Evolutionary conservation across 371 early-diverging fungal genomes (phyloP).

Genomic region (Actinomortierella wolfii): DNA sequence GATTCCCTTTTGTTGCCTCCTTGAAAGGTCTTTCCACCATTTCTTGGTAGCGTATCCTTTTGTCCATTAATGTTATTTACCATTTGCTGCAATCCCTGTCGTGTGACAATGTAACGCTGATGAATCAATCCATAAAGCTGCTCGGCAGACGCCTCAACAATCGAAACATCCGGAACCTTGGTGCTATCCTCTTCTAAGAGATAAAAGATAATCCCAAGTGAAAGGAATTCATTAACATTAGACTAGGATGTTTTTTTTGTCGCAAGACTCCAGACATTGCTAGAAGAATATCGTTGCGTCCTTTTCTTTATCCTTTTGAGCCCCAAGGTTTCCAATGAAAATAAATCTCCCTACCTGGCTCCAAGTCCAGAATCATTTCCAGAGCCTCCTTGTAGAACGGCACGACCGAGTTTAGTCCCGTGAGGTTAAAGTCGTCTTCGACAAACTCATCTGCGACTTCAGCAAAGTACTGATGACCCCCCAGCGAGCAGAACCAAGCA

Average conservation of each 20-base stretch:
- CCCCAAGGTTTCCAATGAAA: neutral
- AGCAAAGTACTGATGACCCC: constrained; percentile 84
- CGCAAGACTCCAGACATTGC: too few relatives aligned
- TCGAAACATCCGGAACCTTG: constrained; percentile 45
- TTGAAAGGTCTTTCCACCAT: too few relatives aligned
- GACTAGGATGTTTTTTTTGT: too few relatives aligned
- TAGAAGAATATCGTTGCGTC: too few relatives aligned
- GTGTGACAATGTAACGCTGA: constrained; percentile 80
- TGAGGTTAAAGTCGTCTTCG: constrained; percentile 93
- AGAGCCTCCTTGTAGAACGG: constrained; percentile 83
- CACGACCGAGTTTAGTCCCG: constrained; percentile 82
- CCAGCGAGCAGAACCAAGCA: constrained; percentile 85
- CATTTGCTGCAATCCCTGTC: constrained; percentile 81
- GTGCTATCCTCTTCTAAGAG: constrained; percentile 43
- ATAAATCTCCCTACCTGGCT: constrained; percentile 54
- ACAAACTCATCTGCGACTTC: constrained; percentile 90
- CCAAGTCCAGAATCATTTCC: constrained; percentile 86
- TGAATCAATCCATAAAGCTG: constrained; percentile 85
- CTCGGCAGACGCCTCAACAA: constrained; percentile 56
- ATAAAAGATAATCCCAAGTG: too few relatives aligned
- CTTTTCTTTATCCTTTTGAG: neutral
- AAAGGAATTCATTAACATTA: too few relatives aligned
- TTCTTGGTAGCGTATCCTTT: too few relatives aligned
- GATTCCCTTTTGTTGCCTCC: too few relatives aligned
- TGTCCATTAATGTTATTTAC: constrained; percentile 35